Evolutionary conservation across 2,329 filamentous ascomycete species (phyloP).

Genomic region (Colletotrichum chrysophilum): DNA sequence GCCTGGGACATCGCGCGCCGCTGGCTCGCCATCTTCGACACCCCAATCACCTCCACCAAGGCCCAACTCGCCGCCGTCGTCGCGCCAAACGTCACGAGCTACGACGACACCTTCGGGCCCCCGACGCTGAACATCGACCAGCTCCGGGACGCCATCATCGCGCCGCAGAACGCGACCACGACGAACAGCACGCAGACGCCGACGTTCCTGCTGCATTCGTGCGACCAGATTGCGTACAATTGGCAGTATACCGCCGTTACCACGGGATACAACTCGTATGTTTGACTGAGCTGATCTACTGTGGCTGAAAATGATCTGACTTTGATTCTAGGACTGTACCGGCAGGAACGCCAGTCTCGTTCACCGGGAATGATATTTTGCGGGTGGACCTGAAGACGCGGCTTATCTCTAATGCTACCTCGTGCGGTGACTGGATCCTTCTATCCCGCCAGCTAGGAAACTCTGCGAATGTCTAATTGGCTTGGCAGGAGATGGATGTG

Average conservation of each 20-base stretch:
- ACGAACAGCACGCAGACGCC: slow-evolving; percentile 1
- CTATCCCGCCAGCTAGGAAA: neutral
- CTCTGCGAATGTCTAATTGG: neutral
- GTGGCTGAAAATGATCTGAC: neutral
- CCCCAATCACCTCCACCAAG: neutral
- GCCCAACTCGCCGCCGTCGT: slow-evolving; percentile 2
- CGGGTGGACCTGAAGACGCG: neutral
- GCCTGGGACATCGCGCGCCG: neutral
- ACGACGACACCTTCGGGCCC: neutral
- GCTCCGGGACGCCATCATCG: neutral
- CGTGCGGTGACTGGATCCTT: neutral
- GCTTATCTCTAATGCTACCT: slow-evolving; percentile 8
- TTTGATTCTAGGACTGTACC: neutral
- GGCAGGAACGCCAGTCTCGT: neutral
- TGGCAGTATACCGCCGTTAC: neutral
- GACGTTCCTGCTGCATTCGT: neutral
- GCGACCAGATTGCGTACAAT: slow-evolving; percentile 8
- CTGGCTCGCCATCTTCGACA: slow-evolving; percentile 10
- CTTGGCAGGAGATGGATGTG: rapidly evolving
- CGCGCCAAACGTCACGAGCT: neutral
- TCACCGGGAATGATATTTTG: neutral
- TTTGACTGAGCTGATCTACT: slow-evolving; percentile 35
- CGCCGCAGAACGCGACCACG: neutral
- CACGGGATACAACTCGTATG: neutral
- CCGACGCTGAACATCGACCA: neutral